phyloP scores from a whole-genome alignment of 2,329 filamentous ascomycete species.

The Hymenoscyphus fraxineus region DNA sequence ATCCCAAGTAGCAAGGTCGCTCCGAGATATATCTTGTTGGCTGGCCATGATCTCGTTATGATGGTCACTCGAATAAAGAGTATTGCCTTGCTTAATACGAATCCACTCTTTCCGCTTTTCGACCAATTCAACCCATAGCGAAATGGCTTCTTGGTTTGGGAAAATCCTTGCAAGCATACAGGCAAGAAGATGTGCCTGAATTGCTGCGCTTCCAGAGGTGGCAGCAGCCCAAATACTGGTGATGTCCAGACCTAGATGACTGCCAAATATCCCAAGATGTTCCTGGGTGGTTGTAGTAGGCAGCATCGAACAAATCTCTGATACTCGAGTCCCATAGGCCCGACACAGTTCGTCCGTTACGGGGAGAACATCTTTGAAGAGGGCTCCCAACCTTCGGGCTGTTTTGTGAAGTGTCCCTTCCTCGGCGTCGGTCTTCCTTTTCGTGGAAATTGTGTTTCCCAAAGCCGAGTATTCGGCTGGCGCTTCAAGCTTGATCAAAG shows the following conservation, averaged over 20 bases:
- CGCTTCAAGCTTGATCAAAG: constrained; percentile 40
- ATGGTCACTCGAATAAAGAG: constrained; percentile 4
- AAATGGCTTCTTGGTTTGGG: constrained; percentile 28
- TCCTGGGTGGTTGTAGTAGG: constrained; percentile 1
- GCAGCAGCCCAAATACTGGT: constrained; percentile 35
- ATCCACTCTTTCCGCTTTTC: constrained; percentile 16
- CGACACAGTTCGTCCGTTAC: constrained; percentile 20
- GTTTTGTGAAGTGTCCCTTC: constrained; percentile 36
- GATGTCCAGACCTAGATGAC: constrained; percentile 29
- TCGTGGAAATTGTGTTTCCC: constrained; percentile 32
- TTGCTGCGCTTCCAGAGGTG: constrained; percentile 30
- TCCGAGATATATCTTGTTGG: constrained; percentile 23
- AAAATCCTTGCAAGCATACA: constrained; percentile 38
- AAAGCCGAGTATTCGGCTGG: constrained; percentile 38
- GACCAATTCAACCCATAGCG: constrained; percentile 37
- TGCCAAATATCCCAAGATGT: constrained; percentile 24
- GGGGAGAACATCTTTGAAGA: constrained; percentile 38
- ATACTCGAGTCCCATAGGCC: constrained; percentile 22
- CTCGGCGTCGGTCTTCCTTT: constrained; percentile 38
- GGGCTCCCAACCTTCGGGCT: constrained; percentile 38
- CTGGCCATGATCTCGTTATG: constrained; percentile 14
- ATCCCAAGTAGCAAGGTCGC: constrained; percentile 34
- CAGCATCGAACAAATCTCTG: constrained; percentile 14
- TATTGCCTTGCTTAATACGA: neutral
- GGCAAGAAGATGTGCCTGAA: constrained; percentile 33